A percentile compares a stretch with the other conserved stretches of the same genome.
Evolutionary conservation across 2,329 filamentous ascomycete species (phyloP).

Genomic region (Hirsutella rhossiliensis): DNA sequence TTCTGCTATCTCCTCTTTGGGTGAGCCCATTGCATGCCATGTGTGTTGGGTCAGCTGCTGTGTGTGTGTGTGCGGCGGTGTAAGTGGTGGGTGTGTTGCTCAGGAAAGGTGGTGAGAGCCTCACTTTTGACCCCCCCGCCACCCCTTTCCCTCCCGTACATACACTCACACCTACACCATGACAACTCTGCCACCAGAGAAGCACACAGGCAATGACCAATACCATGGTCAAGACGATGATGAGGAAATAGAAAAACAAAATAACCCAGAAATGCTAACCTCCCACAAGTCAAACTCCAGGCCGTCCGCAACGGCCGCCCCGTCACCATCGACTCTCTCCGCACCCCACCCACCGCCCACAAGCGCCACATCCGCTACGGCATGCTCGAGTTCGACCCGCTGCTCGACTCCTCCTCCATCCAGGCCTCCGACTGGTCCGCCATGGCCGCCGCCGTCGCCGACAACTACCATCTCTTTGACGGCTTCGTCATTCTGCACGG

Average conservation of each 20-base stretch:
- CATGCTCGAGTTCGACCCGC: conserved; percentile 70
- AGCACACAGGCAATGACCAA: too few relatives aligned
- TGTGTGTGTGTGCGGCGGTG: neutral
- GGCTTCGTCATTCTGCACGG: conserved; percentile 87
- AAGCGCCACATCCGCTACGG: conserved; percentile 72
- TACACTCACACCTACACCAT: too few relatives aligned
- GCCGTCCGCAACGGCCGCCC: conserved; percentile 37
- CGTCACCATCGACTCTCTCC: conserved; percentile 51
- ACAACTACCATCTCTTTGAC: conserved; percentile 82
- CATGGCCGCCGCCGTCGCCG: conserved; percentile 65
- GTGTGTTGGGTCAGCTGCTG: neutral
- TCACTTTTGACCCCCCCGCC: too few relatives aligned
- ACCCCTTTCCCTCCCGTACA: too few relatives aligned
- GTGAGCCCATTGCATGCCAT: too few relatives aligned
- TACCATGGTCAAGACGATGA: too few relatives aligned
- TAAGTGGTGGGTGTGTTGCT: too few relatives aligned
- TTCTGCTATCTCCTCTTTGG: too few relatives aligned
- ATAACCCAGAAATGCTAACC: neutral
- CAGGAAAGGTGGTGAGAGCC: too few relatives aligned
- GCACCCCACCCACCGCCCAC: conserved; percentile 72
- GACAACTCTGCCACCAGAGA: too few relatives aligned
- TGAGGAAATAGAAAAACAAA: too few relatives aligned
- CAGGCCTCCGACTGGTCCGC: conserved; percentile 76
- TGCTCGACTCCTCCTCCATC: conserved; percentile 85
- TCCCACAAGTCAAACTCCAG: conserved; percentile 31